These are phyloP conservation scores for Talaromyces sp. DNA, from an alignment of 2,329 filamentous ascomycete species.

Conservation along the genomic window DNA sequence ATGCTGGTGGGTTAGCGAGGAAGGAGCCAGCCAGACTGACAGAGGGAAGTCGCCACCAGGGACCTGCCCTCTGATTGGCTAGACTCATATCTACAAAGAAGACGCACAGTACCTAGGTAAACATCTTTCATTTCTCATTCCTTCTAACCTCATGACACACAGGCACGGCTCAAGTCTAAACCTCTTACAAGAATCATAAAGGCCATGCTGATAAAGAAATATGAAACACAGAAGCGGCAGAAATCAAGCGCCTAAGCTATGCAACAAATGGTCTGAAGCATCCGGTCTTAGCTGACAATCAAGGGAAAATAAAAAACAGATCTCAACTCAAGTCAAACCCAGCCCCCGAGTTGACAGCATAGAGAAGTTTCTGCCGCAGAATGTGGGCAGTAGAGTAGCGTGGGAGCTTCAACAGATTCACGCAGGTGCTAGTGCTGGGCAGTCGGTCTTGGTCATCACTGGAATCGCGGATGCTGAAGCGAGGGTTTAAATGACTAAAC, in stretches of 20 bases:
- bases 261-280: slow-evolving; percentile 23
- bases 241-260: slow-evolving; percentile 33
- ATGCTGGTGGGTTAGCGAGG: slow-evolving; percentile 15
- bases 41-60: not conserved
- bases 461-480: slow-evolving; percentile 85
- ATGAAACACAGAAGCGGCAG: slow-evolving; percentile 13
- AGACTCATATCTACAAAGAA: slow-evolving; percentile 18
- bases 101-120: not conserved
- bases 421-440: slow-evolving; percentile 92
- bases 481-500: slow-evolving; percentile 79
- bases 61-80: not conserved
- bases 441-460: slow-evolving; percentile 72
- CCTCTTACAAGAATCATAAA: not conserved
- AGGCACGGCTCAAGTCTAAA: not conserved
- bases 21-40: not conserved
- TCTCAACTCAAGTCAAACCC: slow-evolving; percentile 74
- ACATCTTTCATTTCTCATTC: slow-evolving; percentile 15
- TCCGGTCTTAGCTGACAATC: not conserved
- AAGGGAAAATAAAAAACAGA: not conserved
- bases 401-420: slow-evolving; percentile 90
- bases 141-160: not conserved
- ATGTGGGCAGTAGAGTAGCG: slow-evolving; percentile 67
- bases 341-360: slow-evolving; percentile 84
- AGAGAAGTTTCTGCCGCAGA: slow-evolving; percentile 78
- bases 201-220: not conserved